These are phyloP conservation scores for Calonectria crousiana DNA, from an alignment of 2,329 filamentous ascomycete species.

Conservation along the genomic window DNA sequence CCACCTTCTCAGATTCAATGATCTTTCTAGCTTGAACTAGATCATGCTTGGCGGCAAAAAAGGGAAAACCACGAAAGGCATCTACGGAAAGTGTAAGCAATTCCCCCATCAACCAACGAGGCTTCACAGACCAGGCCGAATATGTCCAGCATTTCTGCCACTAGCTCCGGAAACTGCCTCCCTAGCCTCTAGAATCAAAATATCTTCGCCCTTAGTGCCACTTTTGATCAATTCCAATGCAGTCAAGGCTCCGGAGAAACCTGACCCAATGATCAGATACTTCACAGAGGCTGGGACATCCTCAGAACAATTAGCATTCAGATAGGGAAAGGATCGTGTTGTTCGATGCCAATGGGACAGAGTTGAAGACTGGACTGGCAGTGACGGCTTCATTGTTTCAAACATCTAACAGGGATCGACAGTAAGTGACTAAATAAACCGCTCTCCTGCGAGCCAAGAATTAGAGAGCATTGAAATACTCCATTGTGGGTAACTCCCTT, in stretches of 20 bases:
- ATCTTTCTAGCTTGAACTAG: conserved; percentile 2
- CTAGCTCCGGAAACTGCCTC: conserved; percentile 59
- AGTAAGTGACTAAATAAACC: neutral
- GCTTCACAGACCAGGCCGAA: conserved; percentile 52
- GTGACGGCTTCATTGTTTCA: neutral
- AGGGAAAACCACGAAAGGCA: conserved; percentile 58
- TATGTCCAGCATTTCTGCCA: conserved; percentile 59
- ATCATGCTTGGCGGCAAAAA: conserved; percentile 18
- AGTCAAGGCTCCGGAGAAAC: conserved; percentile 55
- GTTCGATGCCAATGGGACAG: conserved; percentile 55
- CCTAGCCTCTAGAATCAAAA: conserved; percentile 57
- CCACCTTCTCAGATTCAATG: conserved; percentile 4
- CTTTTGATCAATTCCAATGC: conserved; percentile 52
- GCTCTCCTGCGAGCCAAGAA: neutral
- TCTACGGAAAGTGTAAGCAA: neutral
- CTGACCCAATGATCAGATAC: conserved; percentile 57
- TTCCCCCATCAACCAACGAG: neutral
- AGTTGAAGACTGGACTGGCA: neutral
- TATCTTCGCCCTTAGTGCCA: conserved; percentile 47
- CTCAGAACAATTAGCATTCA: conserved; percentile 50
- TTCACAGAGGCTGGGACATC: conserved; percentile 45
- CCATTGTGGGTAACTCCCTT: neutral
- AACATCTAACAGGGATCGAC: neutral
- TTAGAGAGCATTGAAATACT: neutral
- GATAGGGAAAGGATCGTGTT: conserved; percentile 55